These are phyloP conservation scores for Corymbia calophylla DNA, from an alignment of 441 rosid genomes.

Conservation along the genomic window DNA sequence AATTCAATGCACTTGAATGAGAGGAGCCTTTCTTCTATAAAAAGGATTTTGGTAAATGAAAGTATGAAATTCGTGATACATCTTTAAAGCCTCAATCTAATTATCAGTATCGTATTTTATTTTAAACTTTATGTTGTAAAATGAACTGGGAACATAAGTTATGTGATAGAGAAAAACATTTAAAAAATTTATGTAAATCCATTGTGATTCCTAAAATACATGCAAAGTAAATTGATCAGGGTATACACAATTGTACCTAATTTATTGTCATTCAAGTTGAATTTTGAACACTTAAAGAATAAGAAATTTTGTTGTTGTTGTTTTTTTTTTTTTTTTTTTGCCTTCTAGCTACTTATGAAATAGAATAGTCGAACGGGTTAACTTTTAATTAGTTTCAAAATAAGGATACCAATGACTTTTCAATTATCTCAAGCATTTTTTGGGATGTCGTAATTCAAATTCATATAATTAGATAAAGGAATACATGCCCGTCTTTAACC, in stretches of 20 bases:
- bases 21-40: background rate
- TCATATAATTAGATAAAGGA: background rate
- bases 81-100: too few relatives aligned
- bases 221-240: background rate
- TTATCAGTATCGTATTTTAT: too few relatives aligned
- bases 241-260: background rate
- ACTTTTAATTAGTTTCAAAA: background rate
- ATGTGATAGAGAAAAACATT: background rate
- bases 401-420: background rate
- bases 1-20: background rate
- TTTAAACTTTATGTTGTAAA: background rate
- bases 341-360: background rate
- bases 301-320: background rate
- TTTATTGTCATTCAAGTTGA: background rate
- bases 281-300: background rate
- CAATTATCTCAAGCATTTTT: background rate
- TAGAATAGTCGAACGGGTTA: background rate
- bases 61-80: too few relatives aligned
- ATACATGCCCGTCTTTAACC: too few relatives aligned
- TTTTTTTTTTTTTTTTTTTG: background rate
- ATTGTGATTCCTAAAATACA: background rate
- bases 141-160: background rate
- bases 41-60: background rate
- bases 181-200: background rate
- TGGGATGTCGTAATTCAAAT: background rate